phyloP scores from a whole-genome alignment of 768 basidiomycete species.

The Mycena galopus region DNA sequence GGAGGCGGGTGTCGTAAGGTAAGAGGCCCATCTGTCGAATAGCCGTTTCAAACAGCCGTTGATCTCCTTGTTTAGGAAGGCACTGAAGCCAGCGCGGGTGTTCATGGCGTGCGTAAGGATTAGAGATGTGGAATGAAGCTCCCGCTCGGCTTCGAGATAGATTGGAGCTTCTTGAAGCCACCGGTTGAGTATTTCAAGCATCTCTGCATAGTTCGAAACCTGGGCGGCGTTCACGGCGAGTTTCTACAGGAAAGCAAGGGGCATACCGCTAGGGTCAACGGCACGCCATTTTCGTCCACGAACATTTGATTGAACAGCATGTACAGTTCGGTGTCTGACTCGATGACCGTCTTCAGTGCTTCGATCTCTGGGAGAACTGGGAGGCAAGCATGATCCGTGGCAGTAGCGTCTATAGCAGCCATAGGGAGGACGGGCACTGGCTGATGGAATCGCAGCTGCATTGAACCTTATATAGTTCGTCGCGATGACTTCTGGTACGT shows the following conservation, averaged over 20 bases:
- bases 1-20: slow-evolving; percentile 4
- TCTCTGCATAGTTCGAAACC: not conserved
- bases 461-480: too few relatives aligned
- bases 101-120: slow-evolving; percentile 5
- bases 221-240: not conserved
- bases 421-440: not conserved
- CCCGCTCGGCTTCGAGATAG: not conserved
- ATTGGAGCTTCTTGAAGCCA: not conserved
- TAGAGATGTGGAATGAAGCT: not conserved
- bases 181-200: not conserved
- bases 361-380: slow-evolving; percentile 3
- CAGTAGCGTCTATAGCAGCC: not conserved
- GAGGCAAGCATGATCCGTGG: slow-evolving; percentile 13
- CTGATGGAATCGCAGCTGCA: too few relatives aligned
- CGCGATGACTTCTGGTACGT: too few relatives aligned
- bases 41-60: not conserved
- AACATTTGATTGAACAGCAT: slow-evolving; percentile 12
- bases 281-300: not conserved
- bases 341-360: slow-evolving; percentile 4
- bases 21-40: not conserved
- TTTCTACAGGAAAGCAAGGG: not conserved
- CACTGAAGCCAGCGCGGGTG: slow-evolving; percentile 1
- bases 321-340: not conserved
- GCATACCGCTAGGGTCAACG: not conserved
- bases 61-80: slow-evolving; percentile 1